phyloP scores from a whole-genome alignment of 179 eudicot genomes.

The Beta macrorhiza region DNA sequence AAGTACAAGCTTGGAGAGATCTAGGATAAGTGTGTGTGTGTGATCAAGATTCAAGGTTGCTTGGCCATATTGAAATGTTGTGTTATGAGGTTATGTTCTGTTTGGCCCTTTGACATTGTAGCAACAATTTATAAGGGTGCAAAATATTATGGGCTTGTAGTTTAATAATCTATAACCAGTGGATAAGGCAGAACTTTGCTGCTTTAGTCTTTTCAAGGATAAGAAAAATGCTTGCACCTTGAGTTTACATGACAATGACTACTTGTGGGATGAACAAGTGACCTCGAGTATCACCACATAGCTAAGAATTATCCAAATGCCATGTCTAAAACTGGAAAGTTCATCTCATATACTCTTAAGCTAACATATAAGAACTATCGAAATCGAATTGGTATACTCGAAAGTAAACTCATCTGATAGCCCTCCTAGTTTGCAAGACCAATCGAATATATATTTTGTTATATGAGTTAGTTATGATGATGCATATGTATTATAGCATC shows the following conservation, averaged over 20 bases:
- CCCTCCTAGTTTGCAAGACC: background rate
- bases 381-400: conserved; percentile 2
- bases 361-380: background rate
- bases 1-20: no score
- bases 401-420: background rate
- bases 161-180: background rate
- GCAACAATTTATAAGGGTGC: conserved; percentile 20
- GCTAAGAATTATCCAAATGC: background rate
- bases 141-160: background rate
- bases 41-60: background rate
- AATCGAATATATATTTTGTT: background rate
- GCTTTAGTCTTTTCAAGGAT: conserved; percentile 13
- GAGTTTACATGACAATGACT: conserved; percentile 15
- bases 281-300: conserved; percentile 3
- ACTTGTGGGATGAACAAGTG: conserved; percentile 16
- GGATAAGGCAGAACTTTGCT: conserved; percentile 16
- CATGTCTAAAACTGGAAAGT: conserved; percentile 9
- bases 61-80: background rate
- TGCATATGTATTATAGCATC: background rate
- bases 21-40: no score
- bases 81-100: conserved; percentile 8
- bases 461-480: background rate
- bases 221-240: conserved; percentile 19
- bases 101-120: conserved; percentile 13
- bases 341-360: background rate